A percentile compares a stretch with the other conserved stretches of the same genome.
Conservation (phyloP, 495 filamentous ascomycete genomes). For the Staphylotrichum tortipilum region DNA sequence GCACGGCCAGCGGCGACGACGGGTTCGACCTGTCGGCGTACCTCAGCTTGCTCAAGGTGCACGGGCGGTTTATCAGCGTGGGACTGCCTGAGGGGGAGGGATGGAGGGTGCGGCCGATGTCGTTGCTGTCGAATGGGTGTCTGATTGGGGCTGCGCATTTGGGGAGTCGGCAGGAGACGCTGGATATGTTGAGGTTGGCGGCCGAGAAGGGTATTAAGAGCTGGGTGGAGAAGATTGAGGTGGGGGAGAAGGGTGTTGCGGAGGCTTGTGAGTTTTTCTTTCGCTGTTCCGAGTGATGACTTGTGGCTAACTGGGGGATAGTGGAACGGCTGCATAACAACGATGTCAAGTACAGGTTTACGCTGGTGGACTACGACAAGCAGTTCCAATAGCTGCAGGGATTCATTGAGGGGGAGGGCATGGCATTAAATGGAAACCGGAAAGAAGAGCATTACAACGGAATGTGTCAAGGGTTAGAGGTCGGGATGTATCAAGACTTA, state of each 20-base stretch:
- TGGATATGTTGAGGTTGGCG: not conserved
- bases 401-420: too few species aligned
- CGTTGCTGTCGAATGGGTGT: not conserved
- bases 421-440: too few species aligned
- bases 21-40: not conserved
- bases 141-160: not conserved
- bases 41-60: not conserved
- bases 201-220: not conserved
- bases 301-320: not conserved
- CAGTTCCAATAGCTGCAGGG: not conserved
- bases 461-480: too few species aligned
- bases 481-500: too few species aligned
- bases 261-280: not conserved
- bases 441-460: too few species aligned
- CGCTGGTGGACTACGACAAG: not conserved
- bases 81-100: not conserved
- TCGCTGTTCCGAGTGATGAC: not conserved
- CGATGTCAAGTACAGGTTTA: conserved; percentile 1
- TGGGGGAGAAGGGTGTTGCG: not conserved
- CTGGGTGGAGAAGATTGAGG: not conserved
- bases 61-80: not conserved
- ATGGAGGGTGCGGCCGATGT: not conserved
- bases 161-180: not conserved
- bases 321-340: not conserved
- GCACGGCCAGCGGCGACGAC: not conserved